Evolutionary conservation across 139 green algal genomes (phyloP).

Genomic region (Tetraselmis chui): DNA sequence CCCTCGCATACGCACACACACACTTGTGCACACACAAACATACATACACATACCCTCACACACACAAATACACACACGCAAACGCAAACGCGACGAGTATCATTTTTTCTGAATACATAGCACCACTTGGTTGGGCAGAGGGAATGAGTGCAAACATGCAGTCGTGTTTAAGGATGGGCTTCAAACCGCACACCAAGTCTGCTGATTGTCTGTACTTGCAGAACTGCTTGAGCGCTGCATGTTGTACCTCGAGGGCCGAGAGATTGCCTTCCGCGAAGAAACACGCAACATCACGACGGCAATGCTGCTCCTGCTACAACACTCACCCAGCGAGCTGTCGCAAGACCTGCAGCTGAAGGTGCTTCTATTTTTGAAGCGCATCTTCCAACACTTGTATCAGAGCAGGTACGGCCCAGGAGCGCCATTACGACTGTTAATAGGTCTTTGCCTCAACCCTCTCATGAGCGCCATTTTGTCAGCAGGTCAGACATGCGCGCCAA

Average conservation of each 20-base stretch:
- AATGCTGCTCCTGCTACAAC: not conserved
- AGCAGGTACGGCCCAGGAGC: not conserved
- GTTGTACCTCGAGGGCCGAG: not conserved
- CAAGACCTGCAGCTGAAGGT: not conserved
- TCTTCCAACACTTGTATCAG: not conserved
- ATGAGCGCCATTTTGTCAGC: not conserved
- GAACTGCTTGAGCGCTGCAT: not conserved
- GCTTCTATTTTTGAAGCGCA: not conserved
- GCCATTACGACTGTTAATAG: not conserved
- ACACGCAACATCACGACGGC: not conserved
- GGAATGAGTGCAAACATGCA: too few species aligned
- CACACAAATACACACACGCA: too few species aligned
- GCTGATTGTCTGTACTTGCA: not conserved
- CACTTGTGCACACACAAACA: too few species aligned
- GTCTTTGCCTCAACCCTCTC: not conserved
- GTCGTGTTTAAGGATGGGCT: too few species aligned
- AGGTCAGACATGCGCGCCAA: not conserved
- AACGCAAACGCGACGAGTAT: too few species aligned
- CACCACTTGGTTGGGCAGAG: too few species aligned
- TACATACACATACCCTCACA: too few species aligned
- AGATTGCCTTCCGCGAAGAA: not conserved
- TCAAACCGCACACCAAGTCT: too few species aligned
- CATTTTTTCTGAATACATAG: too few species aligned
- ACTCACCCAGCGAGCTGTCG: not conserved
- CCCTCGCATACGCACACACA: too few species aligned